A percentile compares a stretch with the other conserved stretches of the same genome.
Evolutionary conservation across 208 protist species (phyloP).

Genomic region (Eutreptiella sp.): DNA sequence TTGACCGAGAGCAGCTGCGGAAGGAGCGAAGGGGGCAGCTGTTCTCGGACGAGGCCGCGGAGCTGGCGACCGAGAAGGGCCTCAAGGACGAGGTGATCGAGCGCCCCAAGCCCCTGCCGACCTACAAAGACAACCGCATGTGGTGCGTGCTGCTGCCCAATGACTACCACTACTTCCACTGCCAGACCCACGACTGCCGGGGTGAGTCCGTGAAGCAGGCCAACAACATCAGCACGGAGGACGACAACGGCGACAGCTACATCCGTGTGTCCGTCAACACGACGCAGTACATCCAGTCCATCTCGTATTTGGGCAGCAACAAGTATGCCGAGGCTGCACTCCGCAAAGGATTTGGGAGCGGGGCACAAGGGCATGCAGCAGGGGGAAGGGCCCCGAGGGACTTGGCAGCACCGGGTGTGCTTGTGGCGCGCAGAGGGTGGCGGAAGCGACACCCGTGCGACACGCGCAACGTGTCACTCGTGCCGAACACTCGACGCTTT

Average conservation of each 20-base stretch:
- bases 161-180: conserved; percentile 56
- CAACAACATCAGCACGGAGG: conserved; percentile 46
- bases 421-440: too few relatives aligned
- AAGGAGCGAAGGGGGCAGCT: conserved; percentile 45
- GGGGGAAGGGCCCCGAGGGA: too few relatives aligned
- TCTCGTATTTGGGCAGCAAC: conserved; percentile 69
- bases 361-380: too few relatives aligned
- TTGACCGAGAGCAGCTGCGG: conserved; percentile 43
- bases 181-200: conserved; percentile 49
- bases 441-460: too few relatives aligned
- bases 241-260: conserved; percentile 41
- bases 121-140: conserved; percentile 45
- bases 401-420: too few relatives aligned
- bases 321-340: too few relatives aligned
- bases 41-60: background rate
- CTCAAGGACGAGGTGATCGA: background rate
- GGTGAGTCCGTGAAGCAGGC: conserved; percentile 45
- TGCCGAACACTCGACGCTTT: too few relatives aligned
- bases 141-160: conserved; percentile 53
- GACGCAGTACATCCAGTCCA: conserved; percentile 56
- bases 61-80: background rate
- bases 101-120: conserved; percentile 39
- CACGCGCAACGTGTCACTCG: too few relatives aligned
- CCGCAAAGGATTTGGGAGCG: too few relatives aligned
- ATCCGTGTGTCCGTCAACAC: conserved; percentile 9